Evolutionary conservation across 2,329 filamentous ascomycete genomes (phyloP).

Genomic region (Ascosphaera pollenicola): DNA sequence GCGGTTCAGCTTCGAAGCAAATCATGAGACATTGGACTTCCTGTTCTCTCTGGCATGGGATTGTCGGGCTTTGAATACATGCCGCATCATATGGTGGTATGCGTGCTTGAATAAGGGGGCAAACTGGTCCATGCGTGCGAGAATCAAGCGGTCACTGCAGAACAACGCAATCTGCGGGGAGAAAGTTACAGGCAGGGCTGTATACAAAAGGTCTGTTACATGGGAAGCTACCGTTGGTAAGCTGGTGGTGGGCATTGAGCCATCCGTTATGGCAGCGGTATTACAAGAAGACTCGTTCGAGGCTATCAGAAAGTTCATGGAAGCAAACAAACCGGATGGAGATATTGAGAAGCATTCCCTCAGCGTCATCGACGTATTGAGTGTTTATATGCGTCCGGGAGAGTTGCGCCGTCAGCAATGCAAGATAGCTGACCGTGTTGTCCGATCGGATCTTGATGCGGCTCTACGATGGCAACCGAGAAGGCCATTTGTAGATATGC

Average conservation of each 20-base stretch:
- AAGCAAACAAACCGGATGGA: slow-evolving; percentile 2
- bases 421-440: slow-evolving; percentile 9
- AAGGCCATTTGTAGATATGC: slow-evolving; percentile 11
- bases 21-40: slow-evolving; percentile 12
- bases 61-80: slow-evolving; percentile 18
- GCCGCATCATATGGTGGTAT: slow-evolving; percentile 26
- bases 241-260: slow-evolving; percentile 7
- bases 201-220: too few species aligned
- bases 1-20: slow-evolving; percentile 4
- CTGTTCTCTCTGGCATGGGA: slow-evolving; percentile 23
- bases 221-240: too few species aligned
- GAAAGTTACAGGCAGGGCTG: background rate
- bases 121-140: slow-evolving; percentile 13
- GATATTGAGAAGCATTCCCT: background rate
- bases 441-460: slow-evolving; percentile 11
- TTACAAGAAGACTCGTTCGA: slow-evolving; percentile 13
- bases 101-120: slow-evolving; percentile 19
- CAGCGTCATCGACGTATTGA: slow-evolving; percentile 8
- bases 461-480: slow-evolving; percentile 8
- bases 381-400: slow-evolving; percentile 6
- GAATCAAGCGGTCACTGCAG: slow-evolving; percentile 7
- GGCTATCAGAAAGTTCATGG: slow-evolving; percentile 5
- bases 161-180: slow-evolving; percentile 4
- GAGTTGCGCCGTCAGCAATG: slow-evolving; percentile 10
- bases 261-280: slow-evolving; percentile 11